Percentiles rank a stretch among this genome's conserved stretches.
phyloP scores from a whole-genome alignment of 345 rosid species.

The Linum trigynum region DNA sequence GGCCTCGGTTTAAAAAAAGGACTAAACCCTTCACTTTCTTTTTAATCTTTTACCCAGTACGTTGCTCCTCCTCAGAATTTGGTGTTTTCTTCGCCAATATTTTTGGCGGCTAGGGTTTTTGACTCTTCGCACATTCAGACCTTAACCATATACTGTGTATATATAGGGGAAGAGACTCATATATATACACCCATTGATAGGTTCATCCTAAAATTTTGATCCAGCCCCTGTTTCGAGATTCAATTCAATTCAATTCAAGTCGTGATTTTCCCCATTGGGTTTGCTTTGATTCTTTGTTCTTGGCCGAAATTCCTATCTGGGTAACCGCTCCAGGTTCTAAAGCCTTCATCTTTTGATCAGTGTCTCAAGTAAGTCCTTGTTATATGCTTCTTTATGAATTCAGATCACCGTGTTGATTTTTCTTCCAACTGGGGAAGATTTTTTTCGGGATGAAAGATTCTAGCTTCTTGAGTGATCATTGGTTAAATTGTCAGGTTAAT shows the following conservation, averaged over 20 bases:
- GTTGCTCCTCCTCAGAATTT: not conserved
- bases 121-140: not conserved
- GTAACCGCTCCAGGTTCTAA: not conserved
- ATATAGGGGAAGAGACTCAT: not conserved
- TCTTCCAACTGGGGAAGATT: not conserved
- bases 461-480: not conserved
- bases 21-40: too few species aligned
- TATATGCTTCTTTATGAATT: not conserved
- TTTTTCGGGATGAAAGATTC: not conserved
- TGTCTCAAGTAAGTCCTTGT: not conserved
- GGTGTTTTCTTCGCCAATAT: not conserved
- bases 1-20: too few species aligned
- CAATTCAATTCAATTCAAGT: not conserved
- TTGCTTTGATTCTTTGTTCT: not conserved
- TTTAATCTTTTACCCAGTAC: too few species aligned
- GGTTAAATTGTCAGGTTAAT: slow-evolving; percentile 4
- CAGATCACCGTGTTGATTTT: not conserved
- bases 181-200: not conserved
- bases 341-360: not conserved
- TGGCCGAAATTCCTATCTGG: slow-evolving; percentile 1
- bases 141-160: not conserved
- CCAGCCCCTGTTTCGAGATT: not conserved
- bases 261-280: not conserved
- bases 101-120: slow-evolving; percentile 48
- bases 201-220: slow-evolving; percentile 1